phyloP scores from a whole-genome alignment of 192 early-diverging fungal genomes.

The Coemansia sp. region DNA sequence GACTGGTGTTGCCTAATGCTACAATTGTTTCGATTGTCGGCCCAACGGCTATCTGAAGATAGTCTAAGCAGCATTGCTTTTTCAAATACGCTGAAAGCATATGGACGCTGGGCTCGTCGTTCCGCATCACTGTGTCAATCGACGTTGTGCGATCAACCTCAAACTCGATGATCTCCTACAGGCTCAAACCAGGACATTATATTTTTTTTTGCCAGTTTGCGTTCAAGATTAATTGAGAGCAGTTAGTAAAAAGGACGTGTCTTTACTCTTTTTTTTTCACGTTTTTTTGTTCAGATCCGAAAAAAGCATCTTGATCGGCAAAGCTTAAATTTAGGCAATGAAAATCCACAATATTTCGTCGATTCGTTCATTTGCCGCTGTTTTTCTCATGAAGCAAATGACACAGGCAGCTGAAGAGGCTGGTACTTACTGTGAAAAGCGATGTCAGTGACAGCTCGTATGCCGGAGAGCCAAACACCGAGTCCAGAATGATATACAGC shows the following conservation, averaged over 20 bases:
- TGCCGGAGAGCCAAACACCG: constrained; percentile 27
- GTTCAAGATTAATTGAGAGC: neutral
- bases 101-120: constrained; percentile 48
- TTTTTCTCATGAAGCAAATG: neutral
- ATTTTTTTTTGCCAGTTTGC: neutral
- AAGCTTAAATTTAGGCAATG: neutral
- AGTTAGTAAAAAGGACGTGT: neutral
- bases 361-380: neutral
- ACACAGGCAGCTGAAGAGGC: no score
- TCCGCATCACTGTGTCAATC: constrained; percentile 48
- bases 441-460: constrained; percentile 31
- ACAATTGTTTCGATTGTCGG: constrained; percentile 42
- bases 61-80: constrained; percentile 33
- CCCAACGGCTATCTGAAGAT: constrained; percentile 34
- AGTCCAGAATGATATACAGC: constrained; percentile 37
- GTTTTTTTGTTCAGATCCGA: neutral
- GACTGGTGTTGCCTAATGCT: constrained; percentile 30
- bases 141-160: constrained; percentile 45
- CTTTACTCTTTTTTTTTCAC: neutral
- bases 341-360: neutral
- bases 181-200: neutral
- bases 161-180: constrained; percentile 41
- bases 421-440: constrained; percentile 43
- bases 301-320: neutral
- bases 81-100: constrained; percentile 43